Percentiles rank a stretch among this genome's conserved stretches.
phyloP scores from a whole-genome alignment of 768 basidiomycete species.

The Harrya chromipes region DNA sequence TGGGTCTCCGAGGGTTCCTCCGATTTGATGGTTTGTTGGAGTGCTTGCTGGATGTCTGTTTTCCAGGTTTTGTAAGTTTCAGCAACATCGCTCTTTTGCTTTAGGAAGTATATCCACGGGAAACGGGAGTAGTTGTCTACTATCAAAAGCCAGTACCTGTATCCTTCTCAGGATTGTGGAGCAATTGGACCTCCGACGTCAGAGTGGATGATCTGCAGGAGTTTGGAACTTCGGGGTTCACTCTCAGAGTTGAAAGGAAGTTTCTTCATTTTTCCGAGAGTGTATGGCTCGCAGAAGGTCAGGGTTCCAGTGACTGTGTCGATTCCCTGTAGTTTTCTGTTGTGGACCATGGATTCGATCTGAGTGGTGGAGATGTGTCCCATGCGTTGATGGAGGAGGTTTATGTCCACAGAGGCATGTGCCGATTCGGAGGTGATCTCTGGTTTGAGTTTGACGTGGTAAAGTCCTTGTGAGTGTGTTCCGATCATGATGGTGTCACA shows the following conservation, averaged over 20 bases:
- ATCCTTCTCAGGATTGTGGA: constrained; percentile 1
- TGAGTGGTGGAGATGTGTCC: too few species aligned
- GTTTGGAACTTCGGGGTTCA: not conserved
- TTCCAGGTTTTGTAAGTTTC: not conserved
- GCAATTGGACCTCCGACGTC: constrained; percentile 18
- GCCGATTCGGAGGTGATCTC: too few species aligned
- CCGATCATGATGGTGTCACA: not conserved
- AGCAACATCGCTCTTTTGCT: not conserved
- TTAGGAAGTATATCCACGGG: constrained; percentile 3
- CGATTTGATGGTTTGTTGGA: constrained; percentile 1
- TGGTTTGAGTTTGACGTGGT: too few species aligned
- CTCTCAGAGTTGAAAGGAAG: too few species aligned
- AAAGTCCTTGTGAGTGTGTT: too few species aligned
- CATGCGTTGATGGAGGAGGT: too few species aligned
- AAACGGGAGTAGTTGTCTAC: constrained; percentile 9
- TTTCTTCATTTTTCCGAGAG: too few species aligned
- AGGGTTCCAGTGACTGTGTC: too few species aligned
- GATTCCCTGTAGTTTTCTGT: too few species aligned
- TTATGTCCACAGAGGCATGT: too few species aligned
- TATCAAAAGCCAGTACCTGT: constrained; percentile 13
- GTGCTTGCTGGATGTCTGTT: constrained; percentile 2
- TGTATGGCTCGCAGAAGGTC: too few species aligned
- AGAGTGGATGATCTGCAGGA: constrained; percentile 4
- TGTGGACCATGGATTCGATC: too few species aligned
- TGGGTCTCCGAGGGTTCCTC: not conserved